Evolutionary conservation across 441 rosid genomes (phyloP), one percentile per base, ranked within the genome.

Genomic region (Viola pubescens): DNA sequence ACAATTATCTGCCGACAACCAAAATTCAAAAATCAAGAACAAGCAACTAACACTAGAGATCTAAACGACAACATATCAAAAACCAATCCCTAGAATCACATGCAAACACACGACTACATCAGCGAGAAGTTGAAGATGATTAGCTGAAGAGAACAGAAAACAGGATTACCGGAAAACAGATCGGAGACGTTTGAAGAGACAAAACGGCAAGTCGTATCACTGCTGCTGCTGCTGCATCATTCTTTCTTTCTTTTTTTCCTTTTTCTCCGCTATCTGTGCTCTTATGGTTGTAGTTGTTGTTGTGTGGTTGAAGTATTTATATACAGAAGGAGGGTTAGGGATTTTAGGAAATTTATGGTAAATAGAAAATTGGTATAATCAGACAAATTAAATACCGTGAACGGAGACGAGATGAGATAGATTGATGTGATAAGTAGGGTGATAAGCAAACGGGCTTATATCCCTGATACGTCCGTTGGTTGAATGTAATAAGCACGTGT

Each of bases 261-360:
- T 16, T 3, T 7, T 8, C 57, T 4, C 9, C 1, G 11, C 9
- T 48, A 6, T 12, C 43, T 59, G n/a, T 9, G 4, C 41, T 7
- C 41, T 4, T 6, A 4, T 59, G 4, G 40, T 41, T 5, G 9
- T 46, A 8, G 48, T 64, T 64, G 50, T 34, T 37, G 49, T 56
- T 19, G 52, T 48, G 54, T 63, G 62, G 59, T 67, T 64, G 58
- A 16, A 62, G 69, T 74, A 75, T 70, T 79, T 83, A 78, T 85
- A 81, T 34, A 78, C 77, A 73, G 71, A 55, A 41, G 43, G 16
- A 11, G 70, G 65, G 72, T 66, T 83, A 82, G 79, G 92, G 87
- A 86, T 79, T 79, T 77, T 72, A 56, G 58, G 61, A 58, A 54
- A 19, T 19, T 19, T 19, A 19, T 19, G 26, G 26, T 19, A 19